Evolutionary conservation across 202 grass and related monocot genomes (phyloP).

Genomic region (Panicum virgatum): DNA sequence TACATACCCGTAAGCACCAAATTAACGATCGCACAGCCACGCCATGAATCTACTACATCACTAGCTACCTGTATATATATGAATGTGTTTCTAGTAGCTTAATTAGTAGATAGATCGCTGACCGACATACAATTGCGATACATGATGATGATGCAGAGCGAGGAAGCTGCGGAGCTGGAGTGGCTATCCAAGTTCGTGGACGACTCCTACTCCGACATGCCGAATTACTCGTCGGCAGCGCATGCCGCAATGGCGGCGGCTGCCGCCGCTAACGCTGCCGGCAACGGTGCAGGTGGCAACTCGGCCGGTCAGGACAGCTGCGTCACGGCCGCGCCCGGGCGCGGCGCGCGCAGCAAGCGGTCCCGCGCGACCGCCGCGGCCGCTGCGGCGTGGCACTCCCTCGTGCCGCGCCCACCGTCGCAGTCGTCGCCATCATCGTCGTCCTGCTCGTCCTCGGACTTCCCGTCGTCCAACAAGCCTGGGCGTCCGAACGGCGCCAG

Average conservation of each 20-base stretch:
- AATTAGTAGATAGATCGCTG: slow-evolving; percentile 5
- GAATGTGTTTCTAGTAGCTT: not conserved
- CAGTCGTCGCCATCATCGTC: slow-evolving; percentile 77
- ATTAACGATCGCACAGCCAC: not conserved
- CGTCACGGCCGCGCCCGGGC: slow-evolving; percentile 43
- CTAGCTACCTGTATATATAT: not conserved
- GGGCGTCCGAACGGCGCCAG: slow-evolving; percentile 23
- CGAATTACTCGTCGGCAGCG: slow-evolving; percentile 55
- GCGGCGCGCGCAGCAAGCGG: slow-evolving; percentile 76
- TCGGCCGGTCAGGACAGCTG: slow-evolving; percentile 47
- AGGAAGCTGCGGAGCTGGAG: slow-evolving; percentile 96
- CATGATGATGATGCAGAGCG: slow-evolving; percentile 47
- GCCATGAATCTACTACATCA: not conserved
- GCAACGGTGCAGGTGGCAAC: slow-evolving; percentile 33
- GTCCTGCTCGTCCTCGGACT: slow-evolving; percentile 90
- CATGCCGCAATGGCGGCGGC: slow-evolving; percentile 52
- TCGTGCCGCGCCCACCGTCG: slow-evolving; percentile 41
- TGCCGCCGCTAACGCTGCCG: slow-evolving; percentile 22
- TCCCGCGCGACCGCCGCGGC: slow-evolving; percentile 45
- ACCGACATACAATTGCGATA: slow-evolving; percentile 25
- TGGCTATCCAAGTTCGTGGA: slow-evolving; percentile 99
- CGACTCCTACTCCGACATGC: slow-evolving; percentile 95
- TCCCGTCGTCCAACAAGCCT: slow-evolving; percentile 55
- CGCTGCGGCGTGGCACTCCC: slow-evolving; percentile 66
- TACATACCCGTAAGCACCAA: slow-evolving; percentile 81